These are phyloP conservation scores for Mucor sp. DNA, from an alignment of 371 early-diverging fungal species.

Conservation along the genomic window DNA sequence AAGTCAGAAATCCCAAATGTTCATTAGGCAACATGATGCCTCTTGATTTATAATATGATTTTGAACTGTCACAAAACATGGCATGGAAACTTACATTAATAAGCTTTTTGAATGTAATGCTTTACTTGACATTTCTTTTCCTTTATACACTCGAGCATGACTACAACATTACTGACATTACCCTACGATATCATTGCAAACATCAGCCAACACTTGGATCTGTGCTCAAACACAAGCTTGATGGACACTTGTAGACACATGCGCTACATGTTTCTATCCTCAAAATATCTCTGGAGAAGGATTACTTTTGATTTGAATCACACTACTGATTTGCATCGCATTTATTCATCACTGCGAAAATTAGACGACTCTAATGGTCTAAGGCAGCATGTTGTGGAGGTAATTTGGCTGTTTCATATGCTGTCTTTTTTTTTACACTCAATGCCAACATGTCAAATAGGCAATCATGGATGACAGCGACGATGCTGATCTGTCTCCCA, in stretches of 20 bases:
- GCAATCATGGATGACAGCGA: constrained; percentile 47
- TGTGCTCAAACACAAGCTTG: constrained; percentile 38
- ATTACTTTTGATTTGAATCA: constrained; percentile 35
- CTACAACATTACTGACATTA: not conserved
- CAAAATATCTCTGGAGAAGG: constrained; percentile 34
- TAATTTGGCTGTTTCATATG: not conserved
- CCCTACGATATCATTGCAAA: constrained; percentile 30
- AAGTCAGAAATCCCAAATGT: not conserved
- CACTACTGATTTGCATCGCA: constrained; percentile 18
- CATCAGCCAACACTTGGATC: constrained; percentile 31
- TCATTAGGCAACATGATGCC: not conserved
- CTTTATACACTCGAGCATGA: not conserved
- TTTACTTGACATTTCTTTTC: not conserved
- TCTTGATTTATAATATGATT: not conserved
- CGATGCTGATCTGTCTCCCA: constrained; percentile 39
- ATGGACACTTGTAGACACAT: constrained; percentile 42
- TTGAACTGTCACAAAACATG: not conserved
- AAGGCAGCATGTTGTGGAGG: constrained; percentile 31
- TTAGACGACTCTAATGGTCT: constrained; percentile 41
- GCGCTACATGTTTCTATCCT: constrained; percentile 33
- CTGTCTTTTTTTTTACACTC: not conserved
- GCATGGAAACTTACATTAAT: not conserved
- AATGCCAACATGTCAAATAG: constrained; percentile 9
- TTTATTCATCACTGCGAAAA: constrained; percentile 47
- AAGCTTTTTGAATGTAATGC: not conserved